Percentiles rank a stretch among this genome's conserved stretches.
Evolutionary conservation across 2,329 filamentous ascomycete species (phyloP).

Genomic region (Fusarium devonianum): DNA sequence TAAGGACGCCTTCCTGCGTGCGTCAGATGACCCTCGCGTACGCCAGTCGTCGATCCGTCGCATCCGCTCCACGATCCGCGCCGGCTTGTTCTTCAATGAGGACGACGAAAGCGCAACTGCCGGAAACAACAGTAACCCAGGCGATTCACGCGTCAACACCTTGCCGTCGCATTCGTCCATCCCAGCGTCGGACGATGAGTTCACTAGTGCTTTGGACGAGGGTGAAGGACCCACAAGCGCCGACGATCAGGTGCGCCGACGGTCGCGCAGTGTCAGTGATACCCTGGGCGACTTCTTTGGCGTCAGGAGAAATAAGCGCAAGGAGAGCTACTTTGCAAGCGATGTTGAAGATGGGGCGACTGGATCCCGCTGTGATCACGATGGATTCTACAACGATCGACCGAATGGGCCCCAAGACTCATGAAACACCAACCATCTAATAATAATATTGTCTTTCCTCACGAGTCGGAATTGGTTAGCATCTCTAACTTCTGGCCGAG

Average conservation of each 20-base stretch:
- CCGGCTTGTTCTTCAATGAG: slow-evolving; percentile 62
- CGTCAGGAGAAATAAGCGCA: slow-evolving; percentile 45
- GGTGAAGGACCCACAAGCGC: slow-evolving; percentile 20
- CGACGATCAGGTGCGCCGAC: slow-evolving; percentile 37
- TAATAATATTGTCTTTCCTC: slow-evolving; percentile 27
- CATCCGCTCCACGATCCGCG: slow-evolving; percentile 58
- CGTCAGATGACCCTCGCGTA: slow-evolving; percentile 50
- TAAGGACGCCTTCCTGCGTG: slow-evolving; percentile 61
- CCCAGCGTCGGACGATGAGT: slow-evolving; percentile 40
- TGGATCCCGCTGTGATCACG: slow-evolving; percentile 6
- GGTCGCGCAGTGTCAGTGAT: slow-evolving; percentile 52
- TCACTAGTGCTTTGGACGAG: slow-evolving; percentile 32
- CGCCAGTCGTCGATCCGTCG: slow-evolving; percentile 56
- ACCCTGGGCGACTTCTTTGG: slow-evolving; percentile 52
- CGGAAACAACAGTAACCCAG: slow-evolving; percentile 4
- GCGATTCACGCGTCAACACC: slow-evolving; percentile 29
- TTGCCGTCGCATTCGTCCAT: slow-evolving; percentile 28
- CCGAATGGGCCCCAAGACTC: slow-evolving; percentile 8
- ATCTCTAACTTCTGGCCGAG: slow-evolving; percentile 29
- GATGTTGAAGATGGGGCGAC: slow-evolving; percentile 34
- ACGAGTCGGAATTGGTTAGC: slow-evolving; percentile 26
- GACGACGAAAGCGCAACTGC: slow-evolving; percentile 46
- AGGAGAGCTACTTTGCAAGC: slow-evolving; percentile 32
- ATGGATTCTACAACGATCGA: slow-evolving; percentile 6
- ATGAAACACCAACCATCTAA: slow-evolving; percentile 24